Base-by-base conservation (phyloP, 148 eudicot species). In the Persicaria tinctoria region DNA sequence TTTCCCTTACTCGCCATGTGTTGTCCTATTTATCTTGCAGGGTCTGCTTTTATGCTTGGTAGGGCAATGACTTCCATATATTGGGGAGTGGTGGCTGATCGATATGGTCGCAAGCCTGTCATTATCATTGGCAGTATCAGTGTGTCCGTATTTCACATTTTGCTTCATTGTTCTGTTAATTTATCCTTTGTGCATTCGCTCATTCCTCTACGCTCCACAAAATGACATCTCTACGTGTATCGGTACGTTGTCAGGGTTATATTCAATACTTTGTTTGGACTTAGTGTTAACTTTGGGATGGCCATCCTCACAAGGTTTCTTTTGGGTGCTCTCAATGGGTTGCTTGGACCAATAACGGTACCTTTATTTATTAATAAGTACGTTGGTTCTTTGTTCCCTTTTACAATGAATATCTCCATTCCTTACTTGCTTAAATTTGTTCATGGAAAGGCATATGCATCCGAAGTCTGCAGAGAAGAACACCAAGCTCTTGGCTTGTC, bases 331-430 rank as follows among this genome's bases (percentile, higher is more conserved):
- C 76, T 95, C 14, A 92, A 89, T 80, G 97, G 97, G 66, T 70
- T 92, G 78, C 84, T 95, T 55, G 99, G 97, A 77, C 99, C 97
- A 73, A 76, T 85, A 66, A 95, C 86, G 97, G 98, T 90, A n/a
- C n/a, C n/a, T n/a, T n/a, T n/a, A n/a, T n/a, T n/a, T n/a, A n/a
- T n/a, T 32, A 1, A 32, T 32, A 32, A 32, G 41, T n/a, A n/a
- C n/a, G n/a, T 32, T 32, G 41, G 41, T 32, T 32, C 41, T 1
- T 32, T 32, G 3, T 32, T 32, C 3, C 3, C 2, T 32, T 32
- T 32, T 32, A 32, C 41, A 32, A 32, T 32, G 41, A 32, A 32
- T 32, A 32, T 32, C 41, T 32, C 2, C 41, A 32, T 14, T 66
- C 18, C 44, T 66, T 14, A 48, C 8, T 17, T 46, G 74, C 16